These are phyloP conservation scores for Trametes hirsuta DNA, from an alignment of 1,284 basidiomycete genomes.

Conservation along the genomic window DNA sequence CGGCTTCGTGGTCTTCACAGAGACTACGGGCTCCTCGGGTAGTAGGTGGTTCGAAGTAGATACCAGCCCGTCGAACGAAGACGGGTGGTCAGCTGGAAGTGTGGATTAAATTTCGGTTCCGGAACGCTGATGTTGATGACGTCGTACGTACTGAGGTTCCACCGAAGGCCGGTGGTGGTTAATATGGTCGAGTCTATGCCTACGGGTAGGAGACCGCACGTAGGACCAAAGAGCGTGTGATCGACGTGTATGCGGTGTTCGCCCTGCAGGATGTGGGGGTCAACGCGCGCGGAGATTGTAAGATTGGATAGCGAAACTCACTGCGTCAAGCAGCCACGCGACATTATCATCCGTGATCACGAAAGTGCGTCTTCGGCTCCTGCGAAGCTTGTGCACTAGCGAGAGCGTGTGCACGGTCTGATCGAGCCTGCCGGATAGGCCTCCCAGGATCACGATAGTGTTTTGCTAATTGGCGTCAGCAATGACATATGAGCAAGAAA, in stretches of 20 bases:
- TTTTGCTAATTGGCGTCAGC: slow-evolving; percentile 44
- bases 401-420: slow-evolving; percentile 93
- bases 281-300: not conserved
- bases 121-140: not conserved
- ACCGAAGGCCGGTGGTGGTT: slow-evolving; percentile 83
- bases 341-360: slow-evolving; percentile 87
- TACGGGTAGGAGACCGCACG: slow-evolving; percentile 92
- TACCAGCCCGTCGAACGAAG: slow-evolving; percentile 80
- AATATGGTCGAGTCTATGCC: slow-evolving; percentile 79
- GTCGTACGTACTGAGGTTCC: slow-evolving; percentile 78
- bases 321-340: slow-evolving; percentile 85
- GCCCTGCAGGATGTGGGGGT: slow-evolving; percentile 53
- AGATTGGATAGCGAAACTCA: slow-evolving; percentile 40
- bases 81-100: slow-evolving; percentile 55
- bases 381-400: slow-evolving; percentile 81
- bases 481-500: not conserved
- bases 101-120: not conserved
- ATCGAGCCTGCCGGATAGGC: slow-evolving; percentile 89
- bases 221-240: slow-evolving; percentile 76
- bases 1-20: slow-evolving; percentile 77
- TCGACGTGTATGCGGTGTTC: slow-evolving; percentile 80
- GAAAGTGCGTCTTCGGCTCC: slow-evolving; percentile 63
- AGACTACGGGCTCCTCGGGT: slow-evolving; percentile 61
- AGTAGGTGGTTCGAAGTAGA: slow-evolving; percentile 93
- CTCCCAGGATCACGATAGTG: slow-evolving; percentile 84